Evolutionary conservation across 768 basidiomycete genomes (phyloP).

Genomic region (Boletus reticuloceps): DNA sequence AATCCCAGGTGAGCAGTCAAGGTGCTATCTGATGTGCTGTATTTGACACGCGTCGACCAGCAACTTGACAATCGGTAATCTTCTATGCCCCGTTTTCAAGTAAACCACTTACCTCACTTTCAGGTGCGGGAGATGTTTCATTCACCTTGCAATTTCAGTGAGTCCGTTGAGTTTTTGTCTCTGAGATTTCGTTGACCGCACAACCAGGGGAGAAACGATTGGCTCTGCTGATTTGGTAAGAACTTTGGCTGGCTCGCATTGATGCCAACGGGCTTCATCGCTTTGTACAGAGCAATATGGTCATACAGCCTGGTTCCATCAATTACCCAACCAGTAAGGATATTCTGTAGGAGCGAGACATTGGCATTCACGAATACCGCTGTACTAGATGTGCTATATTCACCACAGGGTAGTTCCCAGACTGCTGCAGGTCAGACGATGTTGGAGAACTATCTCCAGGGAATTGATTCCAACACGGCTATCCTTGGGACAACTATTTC

Average conservation of each 20-base stretch:
- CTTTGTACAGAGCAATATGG: constrained; percentile 43
- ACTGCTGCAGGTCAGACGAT: constrained; percentile 51
- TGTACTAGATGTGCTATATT: constrained; percentile 53
- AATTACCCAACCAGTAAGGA: constrained; percentile 52
- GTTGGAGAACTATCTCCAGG: constrained; percentile 70
- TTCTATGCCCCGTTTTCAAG: neutral
- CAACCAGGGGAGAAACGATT: constrained; percentile 46
- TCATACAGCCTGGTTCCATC: constrained; percentile 57
- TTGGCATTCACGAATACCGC: constrained; percentile 2
- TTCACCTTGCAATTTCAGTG: constrained; percentile 59
- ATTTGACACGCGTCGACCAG: constrained; percentile 14
- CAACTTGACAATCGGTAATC: constrained; percentile 38
- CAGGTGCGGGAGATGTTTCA: constrained; percentile 60
- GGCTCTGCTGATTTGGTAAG: constrained; percentile 58
- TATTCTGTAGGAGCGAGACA: neutral
- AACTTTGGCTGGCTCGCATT: neutral
- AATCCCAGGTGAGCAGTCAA: constrained; percentile 54
- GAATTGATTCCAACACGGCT: constrained; percentile 49
- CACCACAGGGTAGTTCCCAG: constrained; percentile 50
- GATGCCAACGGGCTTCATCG: neutral
- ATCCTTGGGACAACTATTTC: constrained; percentile 56
- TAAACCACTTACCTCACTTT: constrained; percentile 40
- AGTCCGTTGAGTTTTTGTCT: constrained; percentile 14
- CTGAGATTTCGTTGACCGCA: neutral
- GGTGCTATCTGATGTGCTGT: neutral